A percentile compares a stretch with the other conserved stretches of the same genome.
Evolutionary conservation across 2,329 filamentous ascomycete genomes (phyloP).

Genomic region (Colletotrichum tanaceti): DNA sequence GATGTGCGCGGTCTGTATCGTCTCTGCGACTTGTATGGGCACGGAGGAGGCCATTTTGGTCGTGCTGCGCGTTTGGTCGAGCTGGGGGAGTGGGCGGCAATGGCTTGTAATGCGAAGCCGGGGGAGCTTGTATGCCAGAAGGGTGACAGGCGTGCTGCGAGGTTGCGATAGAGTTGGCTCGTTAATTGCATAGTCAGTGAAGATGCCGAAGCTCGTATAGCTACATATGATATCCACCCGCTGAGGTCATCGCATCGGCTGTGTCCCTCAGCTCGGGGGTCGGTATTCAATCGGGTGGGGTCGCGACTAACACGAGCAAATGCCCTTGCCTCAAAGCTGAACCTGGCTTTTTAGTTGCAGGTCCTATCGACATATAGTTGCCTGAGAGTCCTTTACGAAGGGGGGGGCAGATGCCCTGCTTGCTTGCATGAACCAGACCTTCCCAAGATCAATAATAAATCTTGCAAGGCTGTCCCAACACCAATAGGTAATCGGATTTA

Average conservation of each 20-base stretch:
- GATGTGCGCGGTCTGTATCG: conserved; percentile 84
- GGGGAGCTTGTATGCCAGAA: not conserved
- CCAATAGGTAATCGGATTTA: no score
- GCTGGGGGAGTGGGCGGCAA: not conserved
- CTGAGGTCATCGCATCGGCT: conserved; percentile 33
- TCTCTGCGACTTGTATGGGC: conserved; percentile 77
- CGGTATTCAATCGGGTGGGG: conserved; percentile 25
- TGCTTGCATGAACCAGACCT: not conserved
- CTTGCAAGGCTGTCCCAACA: not conserved
- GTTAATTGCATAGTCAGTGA: conserved; percentile 22
- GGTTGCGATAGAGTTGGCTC: conserved; percentile 33
- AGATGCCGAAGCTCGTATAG: not conserved
- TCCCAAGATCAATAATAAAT: not conserved
- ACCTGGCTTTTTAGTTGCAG: not conserved
- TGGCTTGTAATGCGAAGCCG: conserved; percentile 8
- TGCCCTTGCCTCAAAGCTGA: conserved; percentile 28
- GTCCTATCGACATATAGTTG: not conserved
- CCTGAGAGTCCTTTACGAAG: not conserved
- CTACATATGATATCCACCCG: conserved; percentile 1
- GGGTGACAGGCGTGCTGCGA: conserved; percentile 10
- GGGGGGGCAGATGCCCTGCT: not conserved
- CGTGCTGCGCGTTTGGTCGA: not conserved
- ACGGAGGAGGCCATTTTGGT: conserved; percentile 62
- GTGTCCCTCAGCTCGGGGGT: conserved; percentile 2
- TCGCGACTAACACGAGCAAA: conserved; percentile 21